Evolutionary conservation across 1,284 basidiomycete species (phyloP), one percentile per base, ranked within the genome.

Genomic region (Cerioporus squamosus): DNA sequence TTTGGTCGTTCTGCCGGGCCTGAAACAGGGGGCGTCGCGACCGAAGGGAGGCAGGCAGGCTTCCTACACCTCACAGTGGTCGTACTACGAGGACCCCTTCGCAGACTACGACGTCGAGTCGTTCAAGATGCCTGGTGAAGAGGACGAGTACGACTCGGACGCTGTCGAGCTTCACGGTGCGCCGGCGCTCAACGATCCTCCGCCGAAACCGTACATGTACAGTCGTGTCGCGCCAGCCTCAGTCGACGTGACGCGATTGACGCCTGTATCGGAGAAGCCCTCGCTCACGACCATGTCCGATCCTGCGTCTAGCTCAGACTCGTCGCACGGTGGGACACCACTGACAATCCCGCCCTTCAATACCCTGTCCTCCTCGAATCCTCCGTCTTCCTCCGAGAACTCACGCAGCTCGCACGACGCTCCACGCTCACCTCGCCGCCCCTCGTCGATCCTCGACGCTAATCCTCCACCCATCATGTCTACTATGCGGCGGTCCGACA

Each of bases 11-110:
- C 64, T 53, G 43, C 66, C 55, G 15, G 40, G 50, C 15, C 55
- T 62, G 29, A 62, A 57, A 22, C 61, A 61, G 17, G 52, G 60
- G 40, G 57, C 70, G 20, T 57, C 65, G 14, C 65, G 75, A 44
- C 76, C 76, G 4, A 66, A 68, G 39, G 71, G 70, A 5, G 72
- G 74, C 18, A 70, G 78, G 50, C 75, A 82, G 55, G 59, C 66
- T 26, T 81, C 79, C 52, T 74, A 80, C 61, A 72, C 61, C 56
- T 67, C 62, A 44, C 53, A 50, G 33, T 68, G 52, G 75, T 80
- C 70, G 10, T 66, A 70, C 48, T 84, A 86, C 64, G 66, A 69
- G 20, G 83, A 88, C 65, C 86, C 86, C 2, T 88, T 87, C 63
- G 71, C 77, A 5, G 85, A 88, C 66, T 75, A 77, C 18, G 74